Evolutionary conservation across 2,329 filamentous ascomycete species (phyloP).

Genomic region (Botrytis fabae): DNA sequence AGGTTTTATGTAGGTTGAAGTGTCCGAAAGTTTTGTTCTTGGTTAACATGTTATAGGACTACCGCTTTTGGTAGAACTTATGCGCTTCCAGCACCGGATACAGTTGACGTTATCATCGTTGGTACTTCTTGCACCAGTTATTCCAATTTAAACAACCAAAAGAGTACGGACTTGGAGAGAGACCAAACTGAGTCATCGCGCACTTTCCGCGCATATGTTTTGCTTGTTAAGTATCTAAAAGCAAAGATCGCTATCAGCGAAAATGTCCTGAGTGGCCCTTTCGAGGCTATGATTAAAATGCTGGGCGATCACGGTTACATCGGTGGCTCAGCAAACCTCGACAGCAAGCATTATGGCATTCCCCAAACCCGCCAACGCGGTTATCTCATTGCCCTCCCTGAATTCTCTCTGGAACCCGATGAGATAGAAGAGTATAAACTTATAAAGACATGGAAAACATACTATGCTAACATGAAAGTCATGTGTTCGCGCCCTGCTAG

Average conservation of each 20-base stretch:
- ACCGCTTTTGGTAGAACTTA: conserved; percentile 66
- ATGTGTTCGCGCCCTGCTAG: conserved; percentile 55
- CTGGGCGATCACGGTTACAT: conserved; percentile 53
- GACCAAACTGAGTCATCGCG: conserved; percentile 63
- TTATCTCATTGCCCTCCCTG: conserved; percentile 59
- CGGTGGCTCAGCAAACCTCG: conserved; percentile 51
- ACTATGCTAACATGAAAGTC: neutral
- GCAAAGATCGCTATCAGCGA: conserved; percentile 70
- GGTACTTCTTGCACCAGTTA: conserved; percentile 78
- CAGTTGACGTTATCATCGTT: conserved; percentile 66
- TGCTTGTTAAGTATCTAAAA: conserved; percentile 54
- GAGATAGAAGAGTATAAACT: neutral
- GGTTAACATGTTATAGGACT: conserved; percentile 46
- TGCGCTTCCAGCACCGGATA: conserved; percentile 50
- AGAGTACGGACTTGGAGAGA: conserved; percentile 49
- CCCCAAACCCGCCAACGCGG: conserved; percentile 67
- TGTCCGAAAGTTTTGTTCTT: neutral
- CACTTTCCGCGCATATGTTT: conserved; percentile 63
- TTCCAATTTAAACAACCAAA: conserved; percentile 60
- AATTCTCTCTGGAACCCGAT: neutral
- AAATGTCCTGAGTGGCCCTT: conserved; percentile 65
- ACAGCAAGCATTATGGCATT: conserved; percentile 71
- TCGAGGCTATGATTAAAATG: conserved; percentile 43
- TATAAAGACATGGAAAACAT: neutral
- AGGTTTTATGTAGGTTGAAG: conserved; percentile 1